These are phyloP conservation scores for Pyronema domesticum DNA, from an alignment of 495 filamentous ascomycete species.

Conservation along the genomic window DNA sequence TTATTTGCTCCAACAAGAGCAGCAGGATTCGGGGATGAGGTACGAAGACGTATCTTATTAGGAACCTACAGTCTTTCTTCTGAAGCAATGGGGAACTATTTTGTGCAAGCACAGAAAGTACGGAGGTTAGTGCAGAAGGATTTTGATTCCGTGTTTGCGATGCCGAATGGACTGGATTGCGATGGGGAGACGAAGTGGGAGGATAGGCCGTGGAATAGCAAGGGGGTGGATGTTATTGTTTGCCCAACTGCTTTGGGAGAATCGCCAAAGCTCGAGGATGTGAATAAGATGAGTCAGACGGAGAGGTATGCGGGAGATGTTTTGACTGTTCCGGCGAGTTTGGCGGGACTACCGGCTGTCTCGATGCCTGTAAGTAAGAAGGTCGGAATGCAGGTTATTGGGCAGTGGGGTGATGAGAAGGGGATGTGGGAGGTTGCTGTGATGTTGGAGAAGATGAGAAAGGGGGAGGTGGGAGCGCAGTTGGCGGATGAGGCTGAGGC, in stretches of 20 bases:
- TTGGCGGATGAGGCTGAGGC: not conserved
- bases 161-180: constrained; percentile 45
- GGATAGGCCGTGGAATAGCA: constrained; percentile 26
- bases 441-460: constrained; percentile 24
- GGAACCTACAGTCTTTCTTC: constrained; percentile 85
- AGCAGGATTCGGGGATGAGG: constrained; percentile 62
- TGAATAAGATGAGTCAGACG: constrained; percentile 27
- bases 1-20: constrained; percentile 62
- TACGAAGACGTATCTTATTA: constrained; percentile 67
- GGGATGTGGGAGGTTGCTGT: constrained; percentile 40
- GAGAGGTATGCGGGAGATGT: constrained; percentile 79
- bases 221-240: constrained; percentile 67
- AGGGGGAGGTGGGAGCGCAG: not conserved
- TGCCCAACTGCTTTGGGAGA: constrained; percentile 68
- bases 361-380: constrained; percentile 50
- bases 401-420: constrained; percentile 78
- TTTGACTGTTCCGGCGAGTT: constrained; percentile 82
- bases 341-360: constrained; percentile 79
- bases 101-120: constrained; percentile 78
- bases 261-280: constrained; percentile 45
- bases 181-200: constrained; percentile 24
- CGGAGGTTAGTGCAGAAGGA: constrained; percentile 68
- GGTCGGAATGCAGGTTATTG: constrained; percentile 73
- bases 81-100: constrained; percentile 87
- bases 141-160: constrained; percentile 59